Conservation (phyloP, 2,329 filamentous ascomycete genomes). For the Plectosphaerella cucumerina region DNA sequence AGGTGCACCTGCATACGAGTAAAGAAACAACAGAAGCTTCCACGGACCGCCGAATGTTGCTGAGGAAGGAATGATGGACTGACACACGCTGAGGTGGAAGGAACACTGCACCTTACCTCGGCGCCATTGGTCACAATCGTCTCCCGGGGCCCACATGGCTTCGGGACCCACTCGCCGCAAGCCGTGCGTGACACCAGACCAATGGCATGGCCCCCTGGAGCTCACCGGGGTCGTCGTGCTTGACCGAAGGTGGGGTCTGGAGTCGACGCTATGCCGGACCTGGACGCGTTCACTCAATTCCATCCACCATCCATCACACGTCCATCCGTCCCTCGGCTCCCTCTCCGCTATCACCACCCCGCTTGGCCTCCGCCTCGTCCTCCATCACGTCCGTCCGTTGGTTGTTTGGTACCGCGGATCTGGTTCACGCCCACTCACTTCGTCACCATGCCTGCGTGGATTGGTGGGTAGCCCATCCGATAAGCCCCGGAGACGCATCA, state of each 20-base stretch:
- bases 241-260: background rate
- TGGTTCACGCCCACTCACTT: background rate
- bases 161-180: too few relatives aligned
- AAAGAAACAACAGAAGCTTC: too few relatives aligned
- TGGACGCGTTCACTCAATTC: background rate
- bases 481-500: background rate
- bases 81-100: too few relatives aligned
- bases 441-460: background rate
- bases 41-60: too few relatives aligned
- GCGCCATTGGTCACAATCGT: too few relatives aligned
- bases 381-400: background rate
- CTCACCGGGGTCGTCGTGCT: background rate
- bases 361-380: background rate
- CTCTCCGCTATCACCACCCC: background rate
- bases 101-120: too few relatives aligned
- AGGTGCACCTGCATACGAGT: too few relatives aligned
- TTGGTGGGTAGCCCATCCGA: background rate
- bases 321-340: background rate
- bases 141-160: too few relatives aligned
- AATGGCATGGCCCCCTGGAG: too few relatives aligned
- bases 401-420: background rate
- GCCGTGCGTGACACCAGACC: too few relatives aligned
- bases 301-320: background rate
- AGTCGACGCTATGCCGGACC: background rate
- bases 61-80: too few relatives aligned